Evolutionary conservation across 345 rosid species (phyloP), one percentile per base, ranked within the genome.

Genomic region (Eucalyptus fibrosa): DNA sequence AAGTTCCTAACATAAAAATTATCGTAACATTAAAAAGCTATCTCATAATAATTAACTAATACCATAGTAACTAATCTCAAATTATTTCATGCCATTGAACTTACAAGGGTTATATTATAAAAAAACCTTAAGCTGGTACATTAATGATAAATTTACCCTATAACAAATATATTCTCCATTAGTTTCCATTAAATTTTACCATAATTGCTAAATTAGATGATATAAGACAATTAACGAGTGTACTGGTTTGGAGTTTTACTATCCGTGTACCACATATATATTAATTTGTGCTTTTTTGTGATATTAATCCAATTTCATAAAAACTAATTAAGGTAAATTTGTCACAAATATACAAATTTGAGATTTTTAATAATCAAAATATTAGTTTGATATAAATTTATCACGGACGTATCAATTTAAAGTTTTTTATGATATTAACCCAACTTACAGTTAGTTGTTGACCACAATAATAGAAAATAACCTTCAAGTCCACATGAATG

Each of bases 211-310:
- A 53, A 4, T 18, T 53, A 7, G 5, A 51, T 3, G 9, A 18
- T 18, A 17, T 3, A 23, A 7, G 56, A 51, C 0, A 7, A 9
- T 51, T 51, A 0, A 51, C 2, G 4, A 51, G 56, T 51, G 23
- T 18, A 1, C 0, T 0, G 0, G 0, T 51, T 51, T 51, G 4
- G 23, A 17, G 56, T 51, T 51, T 51, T 51, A 7, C 23, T 0
- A 51, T 51, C 4, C 56, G 4, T 51, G 1, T 18, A 51, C 7
- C 9, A 18, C 23, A 51, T 1, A 17, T 17, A 6, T 51, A 17
- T 17, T 2, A 51, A 3, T 51, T 51, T 51, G 56, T 51, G 0
- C 0, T 51, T 51, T 51, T 51, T 18, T 0, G 4, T 51, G 23
- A 51, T 51, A 51, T 51, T 51, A 18, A 18, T 18, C 2, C 2